Evolutionary conservation across 306 rosid genomes (phyloP).

Genomic region (Boehmeria nivea): DNA sequence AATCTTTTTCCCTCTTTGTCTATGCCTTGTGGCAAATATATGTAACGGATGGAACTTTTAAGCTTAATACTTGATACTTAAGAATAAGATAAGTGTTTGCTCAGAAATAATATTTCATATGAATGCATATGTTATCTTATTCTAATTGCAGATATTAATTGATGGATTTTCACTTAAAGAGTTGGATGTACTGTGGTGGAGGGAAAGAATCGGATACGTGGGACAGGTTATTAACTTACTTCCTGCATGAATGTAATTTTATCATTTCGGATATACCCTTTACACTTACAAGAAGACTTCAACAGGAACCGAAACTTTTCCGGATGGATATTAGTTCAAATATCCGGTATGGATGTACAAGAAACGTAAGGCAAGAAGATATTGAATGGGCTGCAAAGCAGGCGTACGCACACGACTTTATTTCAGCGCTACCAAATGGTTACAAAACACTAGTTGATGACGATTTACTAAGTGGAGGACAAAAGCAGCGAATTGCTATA

Average conservation of each 20-base stretch:
- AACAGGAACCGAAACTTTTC: constrained; percentile 89
- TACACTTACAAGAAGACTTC: constrained; percentile 22
- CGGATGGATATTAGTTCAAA: constrained; percentile 81
- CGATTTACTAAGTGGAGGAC: constrained; percentile 95
- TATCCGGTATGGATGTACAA: constrained; percentile 80
- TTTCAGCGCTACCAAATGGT: constrained; percentile 74
- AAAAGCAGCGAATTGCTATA: constrained; percentile 92
- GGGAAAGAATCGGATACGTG: constrained; percentile 84
- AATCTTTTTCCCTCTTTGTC: constrained; percentile 21
- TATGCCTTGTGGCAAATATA: background rate
- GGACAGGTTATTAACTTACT: constrained; percentile 70
- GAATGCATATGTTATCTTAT: background rate
- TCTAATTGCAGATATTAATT: constrained; percentile 64
- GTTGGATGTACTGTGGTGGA: constrained; percentile 86
- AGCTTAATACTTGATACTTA: too few species aligned
- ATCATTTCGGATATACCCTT: background rate
- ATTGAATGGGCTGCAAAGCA: constrained; percentile 95
- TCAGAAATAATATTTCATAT: background rate
- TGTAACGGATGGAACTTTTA: background rate
- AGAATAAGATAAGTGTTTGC: background rate
- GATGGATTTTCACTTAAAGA: constrained; percentile 68
- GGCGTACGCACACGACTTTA: constrained; percentile 89
- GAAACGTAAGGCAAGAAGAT: constrained; percentile 56
- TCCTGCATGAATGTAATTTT: constrained; percentile 14
- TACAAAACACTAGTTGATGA: constrained; percentile 83